phyloP scores from a whole-genome alignment of 169 alveolate genomes.

The Eimeria maxima region DNA sequence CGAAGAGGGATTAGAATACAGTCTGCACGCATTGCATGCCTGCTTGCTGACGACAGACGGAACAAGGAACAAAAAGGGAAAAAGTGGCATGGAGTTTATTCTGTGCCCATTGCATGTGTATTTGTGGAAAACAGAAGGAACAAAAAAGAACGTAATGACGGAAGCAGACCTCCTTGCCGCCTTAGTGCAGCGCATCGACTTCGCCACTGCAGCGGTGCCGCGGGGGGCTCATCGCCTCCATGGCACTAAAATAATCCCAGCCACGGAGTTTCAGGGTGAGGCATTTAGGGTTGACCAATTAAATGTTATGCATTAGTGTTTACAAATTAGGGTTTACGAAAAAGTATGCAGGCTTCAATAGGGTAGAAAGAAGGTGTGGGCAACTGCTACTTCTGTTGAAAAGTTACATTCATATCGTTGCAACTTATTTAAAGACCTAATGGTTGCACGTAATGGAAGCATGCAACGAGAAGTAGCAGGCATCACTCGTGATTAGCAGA shows the following conservation, averaged over 20 bases:
- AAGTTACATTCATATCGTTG: not conserved
- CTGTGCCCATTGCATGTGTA: not conserved
- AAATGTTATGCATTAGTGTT: too few species aligned
- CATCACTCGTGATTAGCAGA: not conserved
- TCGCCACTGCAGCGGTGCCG: constrained; percentile 78
- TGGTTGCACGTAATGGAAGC: too few species aligned
- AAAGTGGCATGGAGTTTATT: not conserved
- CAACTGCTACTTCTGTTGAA: not conserved
- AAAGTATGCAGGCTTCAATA: not conserved
- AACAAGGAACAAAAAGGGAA: not conserved
- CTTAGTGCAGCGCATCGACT: constrained; percentile 69
- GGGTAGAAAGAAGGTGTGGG: not conserved
- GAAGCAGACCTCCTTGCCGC: constrained; percentile 31
- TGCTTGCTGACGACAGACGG: not conserved
- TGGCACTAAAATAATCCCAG: constrained; percentile 55
- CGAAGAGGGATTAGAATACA: not conserved
- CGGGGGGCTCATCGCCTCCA: constrained; percentile 79
- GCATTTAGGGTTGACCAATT: not conserved
- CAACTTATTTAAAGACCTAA: too few species aligned
- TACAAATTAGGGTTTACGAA: not conserved
- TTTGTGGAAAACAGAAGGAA: not conserved
- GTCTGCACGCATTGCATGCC: too few species aligned
- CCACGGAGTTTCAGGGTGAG: constrained; percentile 72
- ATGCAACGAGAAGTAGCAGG: not conserved
- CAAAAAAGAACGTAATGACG: not conserved